These are phyloP conservation scores for Fusarium sororula DNA, from an alignment of 2,329 filamentous ascomycete species.

Conservation along the genomic window DNA sequence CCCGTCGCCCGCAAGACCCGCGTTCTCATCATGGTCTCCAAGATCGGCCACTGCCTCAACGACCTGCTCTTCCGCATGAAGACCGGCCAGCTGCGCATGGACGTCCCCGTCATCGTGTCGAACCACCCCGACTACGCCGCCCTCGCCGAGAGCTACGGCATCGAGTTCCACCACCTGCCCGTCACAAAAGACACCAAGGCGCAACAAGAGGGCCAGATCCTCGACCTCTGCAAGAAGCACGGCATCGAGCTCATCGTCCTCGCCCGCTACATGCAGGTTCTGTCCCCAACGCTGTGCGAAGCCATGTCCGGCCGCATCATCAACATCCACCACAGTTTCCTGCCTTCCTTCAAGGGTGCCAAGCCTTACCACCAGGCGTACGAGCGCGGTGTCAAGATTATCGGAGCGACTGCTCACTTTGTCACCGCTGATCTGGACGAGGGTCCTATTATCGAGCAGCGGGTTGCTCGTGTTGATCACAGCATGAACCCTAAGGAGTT, in stretches of 20 bases:
- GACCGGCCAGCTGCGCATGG: constrained; percentile 77
- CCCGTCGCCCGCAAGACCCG: constrained; percentile 75
- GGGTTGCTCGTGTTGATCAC: constrained; percentile 80
- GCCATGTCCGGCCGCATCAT: constrained; percentile 88
- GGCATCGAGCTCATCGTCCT: constrained; percentile 81
- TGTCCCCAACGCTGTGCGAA: constrained; percentile 76
- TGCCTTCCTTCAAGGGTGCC: constrained; percentile 88
- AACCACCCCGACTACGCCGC: constrained; percentile 80
- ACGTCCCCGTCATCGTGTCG: constrained; percentile 81
- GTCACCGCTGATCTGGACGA: constrained; percentile 87
- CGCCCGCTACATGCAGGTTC: constrained; percentile 88
- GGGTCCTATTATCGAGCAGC: constrained; percentile 89
- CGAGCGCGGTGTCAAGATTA: constrained; percentile 88
- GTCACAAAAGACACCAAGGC: constrained; percentile 81
- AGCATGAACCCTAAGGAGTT: constrained; percentile 78
- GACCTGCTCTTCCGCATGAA: constrained; percentile 83
- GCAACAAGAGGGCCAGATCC: constrained; percentile 75
- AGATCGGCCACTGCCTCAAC: constrained; percentile 87
- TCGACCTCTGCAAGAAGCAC: constrained; percentile 75
- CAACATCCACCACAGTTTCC: constrained; percentile 90
- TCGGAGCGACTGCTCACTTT: constrained; percentile 86
- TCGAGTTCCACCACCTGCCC: constrained; percentile 83
- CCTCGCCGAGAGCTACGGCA: constrained; percentile 76
- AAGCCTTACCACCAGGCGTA: constrained; percentile 91
- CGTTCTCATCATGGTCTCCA: constrained; percentile 89